Percentiles rank a stretch among this genome's conserved stretches.
Conservation (phyloP, 352 stramenopile species). For the Phytophthora megakarya region DNA sequence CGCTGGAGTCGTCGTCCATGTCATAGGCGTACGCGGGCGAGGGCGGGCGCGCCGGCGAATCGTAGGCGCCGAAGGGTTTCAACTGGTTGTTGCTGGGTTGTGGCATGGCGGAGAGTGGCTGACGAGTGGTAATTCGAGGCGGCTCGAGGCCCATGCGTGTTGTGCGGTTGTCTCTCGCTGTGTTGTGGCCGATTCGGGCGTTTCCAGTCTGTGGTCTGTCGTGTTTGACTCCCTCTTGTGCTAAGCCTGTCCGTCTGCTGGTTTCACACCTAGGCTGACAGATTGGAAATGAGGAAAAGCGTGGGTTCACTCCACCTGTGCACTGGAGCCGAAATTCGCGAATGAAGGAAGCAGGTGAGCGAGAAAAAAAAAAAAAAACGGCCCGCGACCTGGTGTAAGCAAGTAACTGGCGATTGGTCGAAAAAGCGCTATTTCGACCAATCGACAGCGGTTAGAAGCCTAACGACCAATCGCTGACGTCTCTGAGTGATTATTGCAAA, state of each 20-base stretch:
- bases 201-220: slow-evolving; percentile 16
- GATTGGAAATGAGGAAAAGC: slow-evolving; percentile 7
- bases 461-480: slow-evolving; percentile 7
- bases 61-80: slow-evolving; percentile 6
- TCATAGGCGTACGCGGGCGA: slow-evolving; percentile 28
- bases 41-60: slow-evolving; percentile 18
- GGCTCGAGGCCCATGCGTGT: slow-evolving; percentile 30
- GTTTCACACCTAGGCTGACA: slow-evolving; percentile 16
- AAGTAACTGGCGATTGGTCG: neutral
- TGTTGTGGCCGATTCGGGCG: neutral
- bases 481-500: slow-evolving; percentile 13
- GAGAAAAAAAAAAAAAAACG: slow-evolving; percentile 25
- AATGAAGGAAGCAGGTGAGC: slow-evolving; percentile 20
- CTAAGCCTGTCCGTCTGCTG: slow-evolving; percentile 16
- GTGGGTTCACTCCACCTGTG: slow-evolving; percentile 23
- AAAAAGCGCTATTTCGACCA: too few relatives aligned
- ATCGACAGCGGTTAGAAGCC: neutral
- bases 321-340: slow-evolving; percentile 1
- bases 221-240: slow-evolving; percentile 5
- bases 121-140: neutral
- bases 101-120: slow-evolving; percentile 14
- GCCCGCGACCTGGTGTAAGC: slow-evolving; percentile 6
- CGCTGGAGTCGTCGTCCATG: slow-evolving; percentile 13
- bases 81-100: slow-evolving; percentile 7
- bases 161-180: slow-evolving; percentile 11